Evolutionary conservation across 208 protist species (phyloP), one percentile per base, ranked within the genome.

Genomic region (Acanthamoeba quina): DNA sequence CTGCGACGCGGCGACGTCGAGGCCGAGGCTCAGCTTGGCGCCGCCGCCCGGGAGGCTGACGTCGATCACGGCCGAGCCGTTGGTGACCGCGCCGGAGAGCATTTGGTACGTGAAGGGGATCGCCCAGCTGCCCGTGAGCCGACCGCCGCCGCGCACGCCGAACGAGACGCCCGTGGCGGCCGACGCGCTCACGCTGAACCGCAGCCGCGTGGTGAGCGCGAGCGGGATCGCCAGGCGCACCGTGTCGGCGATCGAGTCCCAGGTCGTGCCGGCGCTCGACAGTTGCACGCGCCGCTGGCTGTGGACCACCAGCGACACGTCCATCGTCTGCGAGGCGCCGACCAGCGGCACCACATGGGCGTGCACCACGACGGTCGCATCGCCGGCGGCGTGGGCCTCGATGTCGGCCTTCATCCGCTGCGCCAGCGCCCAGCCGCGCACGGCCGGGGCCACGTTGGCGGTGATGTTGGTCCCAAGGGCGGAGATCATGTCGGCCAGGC

Each of bases 71-170:
- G 41, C 76, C n/a, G 29, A 17, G 41, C 49, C 78, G 44, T 9
- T 19, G 24, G 78, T 41, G n/a, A 86, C 52, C 11, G 47, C 26
- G 19, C 78, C 78, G 3, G 78, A 62, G 24, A 86, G 78, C 78
- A 86, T 86, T 29, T 31, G 7, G 78, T 44, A 86, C 17, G 78
- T 86, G 78, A 86, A 86, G 19, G 78, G 78, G 7, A 60, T 26
- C n/a, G 3, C 24, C 78, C 78, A 86, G 24, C 52, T 13, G 60
- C 41, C 21, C 3, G 7, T 24, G 29, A 86, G 78, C 49, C 26
- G 11, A 6, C 78, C 78, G 44, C 17, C 52, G 78, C 78, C 78
- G 68, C 31, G 31, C 68, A 76, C 68, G 60, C 19, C 60, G 26
- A n/a, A 29, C 31, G 7, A 7, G 34, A 76, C 47, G 1, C 0